Conservation (phyloP, 441 rosid genomes). For the Populus hybrid region DNA sequence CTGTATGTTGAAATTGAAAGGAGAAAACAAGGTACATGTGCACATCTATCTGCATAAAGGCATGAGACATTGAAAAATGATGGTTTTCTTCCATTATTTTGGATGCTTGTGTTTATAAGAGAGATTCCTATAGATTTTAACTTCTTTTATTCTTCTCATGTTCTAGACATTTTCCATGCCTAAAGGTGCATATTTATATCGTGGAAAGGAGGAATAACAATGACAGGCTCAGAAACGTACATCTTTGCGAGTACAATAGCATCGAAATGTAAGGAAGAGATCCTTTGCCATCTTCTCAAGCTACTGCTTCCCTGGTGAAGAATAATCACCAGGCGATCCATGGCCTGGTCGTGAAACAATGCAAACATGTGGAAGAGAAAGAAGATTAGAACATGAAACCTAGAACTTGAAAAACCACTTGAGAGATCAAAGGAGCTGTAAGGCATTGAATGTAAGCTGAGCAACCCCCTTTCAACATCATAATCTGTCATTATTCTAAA, state of each 20-base stretch:
- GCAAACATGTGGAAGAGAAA: background rate
- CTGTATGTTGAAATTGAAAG: background rate
- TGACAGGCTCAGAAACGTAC: slow-evolving; percentile 23
- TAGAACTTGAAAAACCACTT: too few relatives aligned
- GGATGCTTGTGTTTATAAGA: background rate
- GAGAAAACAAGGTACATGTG: background rate
- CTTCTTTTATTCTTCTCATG: too few relatives aligned
- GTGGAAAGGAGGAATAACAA: background rate
- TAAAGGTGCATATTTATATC: too few relatives aligned
- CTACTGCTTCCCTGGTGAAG: slow-evolving; percentile 30
- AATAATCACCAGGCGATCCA: slow-evolving; percentile 15
- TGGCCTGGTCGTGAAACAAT: slow-evolving; percentile 25
- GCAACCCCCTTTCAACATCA: background rate
- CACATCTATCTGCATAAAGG: background rate
- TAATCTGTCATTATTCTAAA: background rate
- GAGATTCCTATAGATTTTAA: too few relatives aligned
- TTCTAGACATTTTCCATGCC: too few relatives aligned
- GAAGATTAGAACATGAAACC: too few relatives aligned
- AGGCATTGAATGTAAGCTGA: background rate
- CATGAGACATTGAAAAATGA: background rate
- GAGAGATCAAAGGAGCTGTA: background rate
- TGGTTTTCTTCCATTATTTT: too few relatives aligned
- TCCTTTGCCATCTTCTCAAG: slow-evolving; percentile 47
- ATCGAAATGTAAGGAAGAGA: slow-evolving; percentile 73
- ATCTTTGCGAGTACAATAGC: slow-evolving; percentile 88